These are phyloP conservation scores for Phytopythium oedochilum DNA, from an alignment of 352 stramenopile species.

Conservation along the genomic window DNA sequence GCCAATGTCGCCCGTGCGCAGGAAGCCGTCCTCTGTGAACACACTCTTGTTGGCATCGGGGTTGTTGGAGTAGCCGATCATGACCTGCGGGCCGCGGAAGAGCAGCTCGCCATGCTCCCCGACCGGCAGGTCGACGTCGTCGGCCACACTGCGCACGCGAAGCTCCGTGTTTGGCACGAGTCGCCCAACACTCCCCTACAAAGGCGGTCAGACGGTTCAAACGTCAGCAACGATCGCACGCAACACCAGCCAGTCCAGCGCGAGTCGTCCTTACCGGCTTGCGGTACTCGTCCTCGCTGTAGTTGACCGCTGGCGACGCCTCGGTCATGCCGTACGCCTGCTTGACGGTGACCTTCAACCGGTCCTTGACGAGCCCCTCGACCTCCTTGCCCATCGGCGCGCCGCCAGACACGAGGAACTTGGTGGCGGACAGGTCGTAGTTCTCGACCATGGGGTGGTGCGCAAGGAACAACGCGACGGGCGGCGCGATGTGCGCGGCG, in stretches of 20 bases:
- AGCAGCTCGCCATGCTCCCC: slow-evolving; percentile 75
- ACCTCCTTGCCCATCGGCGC: slow-evolving; percentile 85
- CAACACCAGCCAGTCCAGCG: neutral
- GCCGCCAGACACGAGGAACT: slow-evolving; percentile 75
- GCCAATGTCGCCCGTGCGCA: slow-evolving; percentile 85
- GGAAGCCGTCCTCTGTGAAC: slow-evolving; percentile 74
- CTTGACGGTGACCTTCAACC: slow-evolving; percentile 49
- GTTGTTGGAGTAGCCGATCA: slow-evolving; percentile 91
- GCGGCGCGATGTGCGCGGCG: slow-evolving; percentile 77
- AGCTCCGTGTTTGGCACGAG: slow-evolving; percentile 58
- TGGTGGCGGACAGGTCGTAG: slow-evolving; percentile 85
- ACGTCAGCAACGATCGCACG: neutral
- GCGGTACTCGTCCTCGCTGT: slow-evolving; percentile 18
- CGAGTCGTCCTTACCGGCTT: slow-evolving; percentile 16
- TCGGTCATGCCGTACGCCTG: slow-evolving; percentile 71
- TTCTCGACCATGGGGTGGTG: slow-evolving; percentile 90
- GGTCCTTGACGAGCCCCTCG: slow-evolving; percentile 61
- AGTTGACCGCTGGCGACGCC: slow-evolving; percentile 30
- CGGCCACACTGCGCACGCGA: slow-evolving; percentile 3
- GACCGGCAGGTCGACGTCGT: slow-evolving; percentile 19
- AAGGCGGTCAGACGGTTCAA: neutral
- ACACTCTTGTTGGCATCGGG: slow-evolving; percentile 75
- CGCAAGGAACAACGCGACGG: slow-evolving; percentile 77
- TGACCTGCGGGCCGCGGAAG: slow-evolving; percentile 89
- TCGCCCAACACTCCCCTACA: slow-evolving; percentile 36